phyloP scores from a whole-genome alignment of 768 basidiomycete genomes.

The Hypsizygus marmoreus region DNA sequence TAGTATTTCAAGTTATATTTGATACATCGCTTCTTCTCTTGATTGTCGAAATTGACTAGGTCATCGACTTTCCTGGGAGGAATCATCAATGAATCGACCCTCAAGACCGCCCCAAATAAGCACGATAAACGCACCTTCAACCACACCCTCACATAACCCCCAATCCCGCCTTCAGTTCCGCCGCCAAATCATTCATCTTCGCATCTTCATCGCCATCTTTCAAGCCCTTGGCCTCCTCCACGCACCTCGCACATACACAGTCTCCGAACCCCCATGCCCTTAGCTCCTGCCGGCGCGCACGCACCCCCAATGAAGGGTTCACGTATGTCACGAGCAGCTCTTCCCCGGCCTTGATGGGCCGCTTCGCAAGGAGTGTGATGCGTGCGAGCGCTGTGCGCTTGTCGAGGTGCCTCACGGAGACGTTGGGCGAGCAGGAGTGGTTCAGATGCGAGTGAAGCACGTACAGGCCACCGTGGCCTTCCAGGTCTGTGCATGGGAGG shows the following conservation, averaged over 20 bases:
- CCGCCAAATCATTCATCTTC: slow-evolving; percentile 51
- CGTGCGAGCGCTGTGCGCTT: slow-evolving; percentile 67
- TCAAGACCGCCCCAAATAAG: too few relatives aligned
- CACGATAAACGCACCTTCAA: too few relatives aligned
- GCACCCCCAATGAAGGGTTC: slow-evolving; percentile 55
- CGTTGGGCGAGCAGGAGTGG: slow-evolving; percentile 80
- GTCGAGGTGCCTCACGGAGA: slow-evolving; percentile 78
- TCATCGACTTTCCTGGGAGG: too few relatives aligned
- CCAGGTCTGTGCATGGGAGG: slow-evolving; percentile 53
- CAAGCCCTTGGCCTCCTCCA: slow-evolving; percentile 52
- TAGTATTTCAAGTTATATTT: too few relatives aligned
- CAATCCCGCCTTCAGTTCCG: slow-evolving; percentile 64
- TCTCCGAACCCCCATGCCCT: slow-evolving; percentile 75
- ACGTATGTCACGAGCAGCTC: slow-evolving; percentile 83
- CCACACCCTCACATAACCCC: slow-evolving; percentile 45
- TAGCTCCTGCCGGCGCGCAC: slow-evolving; percentile 52
- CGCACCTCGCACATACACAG: slow-evolving; percentile 71
- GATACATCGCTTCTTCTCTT: too few relatives aligned
- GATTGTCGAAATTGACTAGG: too few relatives aligned
- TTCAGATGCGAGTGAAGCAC: slow-evolving; percentile 86
- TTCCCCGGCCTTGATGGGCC: slow-evolving; percentile 64
- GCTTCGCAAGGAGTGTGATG: slow-evolving; percentile 72
- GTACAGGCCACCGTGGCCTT: slow-evolving; percentile 87
- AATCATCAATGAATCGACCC: too few relatives aligned
- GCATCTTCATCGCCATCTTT: slow-evolving; percentile 30